Conservation (phyloP, 768 basidiomycete species). For the Udeniomyces megalosporus region DNA sequence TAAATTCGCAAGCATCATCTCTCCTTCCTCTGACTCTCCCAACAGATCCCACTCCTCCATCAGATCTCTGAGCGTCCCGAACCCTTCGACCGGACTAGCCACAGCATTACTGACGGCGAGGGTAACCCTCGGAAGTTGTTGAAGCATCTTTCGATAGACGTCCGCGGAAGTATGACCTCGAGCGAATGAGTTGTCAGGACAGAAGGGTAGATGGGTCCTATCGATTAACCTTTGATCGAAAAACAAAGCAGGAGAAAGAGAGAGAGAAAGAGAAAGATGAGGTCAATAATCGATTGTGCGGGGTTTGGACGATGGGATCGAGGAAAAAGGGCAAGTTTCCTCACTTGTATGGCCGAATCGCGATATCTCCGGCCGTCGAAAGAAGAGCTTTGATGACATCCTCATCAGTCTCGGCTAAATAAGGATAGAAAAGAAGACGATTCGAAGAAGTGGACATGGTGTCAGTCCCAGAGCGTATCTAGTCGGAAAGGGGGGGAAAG, state of each 20-base stretch:
- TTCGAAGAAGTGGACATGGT: neutral
- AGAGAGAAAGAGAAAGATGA: neutral
- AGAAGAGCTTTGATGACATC: neutral
- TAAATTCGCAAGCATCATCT: no score
- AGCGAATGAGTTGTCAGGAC: slow-evolving; percentile 25
- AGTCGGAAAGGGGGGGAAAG: neutral
- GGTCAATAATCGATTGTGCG: neutral
- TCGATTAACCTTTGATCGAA: no score
- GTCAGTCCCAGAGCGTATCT: neutral
- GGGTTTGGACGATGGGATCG: no score
- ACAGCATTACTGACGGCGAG: slow-evolving; percentile 20
- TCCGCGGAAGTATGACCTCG: slow-evolving; percentile 20
- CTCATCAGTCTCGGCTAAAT: slow-evolving; percentile 1
- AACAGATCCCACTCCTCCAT: slow-evolving; percentile 26
- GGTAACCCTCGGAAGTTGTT: slow-evolving; percentile 26
- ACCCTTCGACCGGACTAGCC: slow-evolving; percentile 22
- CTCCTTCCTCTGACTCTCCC: slow-evolving; percentile 21
- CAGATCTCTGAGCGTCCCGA: slow-evolving; percentile 21
- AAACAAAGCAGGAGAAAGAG: neutral
- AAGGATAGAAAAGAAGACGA: slow-evolving; percentile 11
- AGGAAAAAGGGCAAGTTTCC: neutral
- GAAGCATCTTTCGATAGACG: slow-evolving; percentile 27
- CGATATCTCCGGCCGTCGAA: slow-evolving; percentile 2
- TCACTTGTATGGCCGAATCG: slow-evolving; percentile 10
- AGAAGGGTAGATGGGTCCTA: neutral